Conservation (phyloP, 2,329 filamentous ascomycete species). For the Pseudopyrenochaeta lycopersici region DNA sequence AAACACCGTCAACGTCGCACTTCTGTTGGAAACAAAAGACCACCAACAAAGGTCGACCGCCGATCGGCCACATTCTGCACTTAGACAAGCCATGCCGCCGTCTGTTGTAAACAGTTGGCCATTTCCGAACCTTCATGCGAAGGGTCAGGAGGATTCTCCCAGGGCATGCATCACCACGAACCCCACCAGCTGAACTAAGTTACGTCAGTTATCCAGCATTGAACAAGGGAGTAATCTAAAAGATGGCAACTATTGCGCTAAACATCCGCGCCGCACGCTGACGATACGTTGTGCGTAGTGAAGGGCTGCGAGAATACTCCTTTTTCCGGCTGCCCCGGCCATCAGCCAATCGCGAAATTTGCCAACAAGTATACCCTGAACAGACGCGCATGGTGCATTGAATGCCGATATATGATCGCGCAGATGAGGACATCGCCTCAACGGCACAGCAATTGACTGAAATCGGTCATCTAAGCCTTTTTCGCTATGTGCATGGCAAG, state of each 20-base stretch:
- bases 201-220: neutral
- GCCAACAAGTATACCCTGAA: neutral
- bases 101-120: conserved; percentile 12
- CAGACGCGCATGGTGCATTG: neutral
- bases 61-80: neutral
- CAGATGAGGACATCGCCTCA: neutral
- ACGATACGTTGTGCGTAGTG: neutral
- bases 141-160: conserved; percentile 1
- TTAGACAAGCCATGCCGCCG: conserved; percentile 9
- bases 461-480: neutral
- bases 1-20: conserved; percentile 41
- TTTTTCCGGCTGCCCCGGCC: neutral
- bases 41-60: conserved; percentile 7
- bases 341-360: neutral
- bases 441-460: neutral
- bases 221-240: neutral
- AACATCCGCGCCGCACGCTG: neutral
- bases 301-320: neutral
- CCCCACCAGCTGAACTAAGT: conserved; percentile 1
- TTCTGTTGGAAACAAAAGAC: conserved; percentile 28
- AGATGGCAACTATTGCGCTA: neutral
- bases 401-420: neutral
- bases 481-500: neutral
- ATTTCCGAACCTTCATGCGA: conserved; percentile 19
- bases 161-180: conserved; percentile 6